phyloP scores from a whole-genome alignment of 192 early-diverging fungal genomes.

The Piromyces finnis region DNA sequence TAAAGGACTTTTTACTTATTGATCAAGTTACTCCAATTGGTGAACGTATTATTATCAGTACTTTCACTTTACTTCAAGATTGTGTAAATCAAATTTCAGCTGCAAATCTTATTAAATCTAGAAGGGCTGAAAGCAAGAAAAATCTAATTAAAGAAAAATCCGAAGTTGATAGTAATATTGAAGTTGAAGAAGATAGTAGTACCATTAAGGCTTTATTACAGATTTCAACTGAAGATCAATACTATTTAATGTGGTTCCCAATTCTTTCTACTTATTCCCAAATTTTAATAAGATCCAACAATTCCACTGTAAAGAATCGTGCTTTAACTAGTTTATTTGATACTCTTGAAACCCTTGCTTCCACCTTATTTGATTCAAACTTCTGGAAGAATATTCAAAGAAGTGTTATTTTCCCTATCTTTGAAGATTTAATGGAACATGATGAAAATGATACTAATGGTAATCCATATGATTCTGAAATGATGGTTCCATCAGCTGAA shows the following conservation, averaged over 20 bases:
- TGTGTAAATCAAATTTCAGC: background rate
- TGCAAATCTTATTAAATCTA: background rate
- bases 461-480: background rate
- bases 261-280: background rate
- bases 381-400: background rate
- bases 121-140: background rate
- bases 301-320: background rate
- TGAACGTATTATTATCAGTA: background rate
- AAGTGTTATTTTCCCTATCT: background rate
- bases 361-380: background rate
- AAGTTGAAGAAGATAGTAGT: background rate
- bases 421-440: background rate
- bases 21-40: background rate
- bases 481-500: background rate
- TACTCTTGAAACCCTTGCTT: background rate
- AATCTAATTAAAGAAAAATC: too few species aligned
- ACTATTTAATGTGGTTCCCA: background rate
- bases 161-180: background rate
- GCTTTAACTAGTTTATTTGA: background rate
- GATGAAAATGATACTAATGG: background rate
- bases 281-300: background rate
- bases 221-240: background rate
- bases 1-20: background rate
- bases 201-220: background rate
- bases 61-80: background rate